Conservation (phyloP, 495 filamentous ascomycete species). For the Podospora pseudocomata region DNA sequence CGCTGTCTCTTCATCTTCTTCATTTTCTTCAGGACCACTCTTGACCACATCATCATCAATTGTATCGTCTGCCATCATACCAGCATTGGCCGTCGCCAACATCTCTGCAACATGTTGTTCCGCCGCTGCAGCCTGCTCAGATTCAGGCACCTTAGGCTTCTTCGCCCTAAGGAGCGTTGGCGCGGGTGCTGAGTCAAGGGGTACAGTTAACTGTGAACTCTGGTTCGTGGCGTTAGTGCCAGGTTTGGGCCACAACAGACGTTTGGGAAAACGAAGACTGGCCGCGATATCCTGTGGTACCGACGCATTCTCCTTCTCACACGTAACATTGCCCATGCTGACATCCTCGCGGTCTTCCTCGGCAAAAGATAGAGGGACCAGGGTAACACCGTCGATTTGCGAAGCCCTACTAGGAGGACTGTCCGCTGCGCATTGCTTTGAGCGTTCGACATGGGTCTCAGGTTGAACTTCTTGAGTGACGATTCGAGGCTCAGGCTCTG, state of each 20-base stretch:
- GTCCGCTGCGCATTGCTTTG: neutral
- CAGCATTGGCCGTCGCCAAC: neutral
- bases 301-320: conserved; percentile 12
- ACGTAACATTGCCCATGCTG: conserved; percentile 19
- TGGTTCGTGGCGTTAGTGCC: neutral
- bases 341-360: neutral
- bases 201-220: neutral
- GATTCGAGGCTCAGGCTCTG: neutral
- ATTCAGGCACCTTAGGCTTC: neutral
- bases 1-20: neutral
- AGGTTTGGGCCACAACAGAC: conserved; percentile 28
- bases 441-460: neutral
- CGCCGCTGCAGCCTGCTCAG: neutral
- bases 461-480: neutral
- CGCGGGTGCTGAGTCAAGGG: neutral
- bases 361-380: neutral
- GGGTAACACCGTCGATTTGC: neutral
- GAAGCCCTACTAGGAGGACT: neutral
- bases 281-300: conserved; percentile 11
- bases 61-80: neutral
- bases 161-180: neutral
- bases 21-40: neutral
- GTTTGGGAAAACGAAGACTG: conserved; percentile 12
- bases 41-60: neutral
- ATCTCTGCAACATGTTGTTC: neutral